A percentile compares a stretch with the other conserved stretches of the same genome.
phyloP scores from a whole-genome alignment of 140 eudicot species.

The Oenanthe javanica region DNA sequence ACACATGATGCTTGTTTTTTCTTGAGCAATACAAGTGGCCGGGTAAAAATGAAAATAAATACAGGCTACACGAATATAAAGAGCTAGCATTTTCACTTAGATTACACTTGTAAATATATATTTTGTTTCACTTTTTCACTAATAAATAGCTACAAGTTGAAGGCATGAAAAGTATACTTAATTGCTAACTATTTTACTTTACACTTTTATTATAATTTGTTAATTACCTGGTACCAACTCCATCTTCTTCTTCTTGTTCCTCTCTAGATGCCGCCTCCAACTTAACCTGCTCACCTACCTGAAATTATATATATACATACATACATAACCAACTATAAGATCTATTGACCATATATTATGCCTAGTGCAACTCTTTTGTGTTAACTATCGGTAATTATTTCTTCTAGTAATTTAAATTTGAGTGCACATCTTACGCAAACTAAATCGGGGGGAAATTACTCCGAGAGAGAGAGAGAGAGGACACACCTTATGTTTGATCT shows the following conservation, averaged over 20 bases:
- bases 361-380: background rate
- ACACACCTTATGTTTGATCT: constrained; percentile 7
- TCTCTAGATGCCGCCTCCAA: background rate
- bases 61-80: too few species aligned
- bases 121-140: constrained; percentile 6
- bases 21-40: background rate
- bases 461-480: too few species aligned
- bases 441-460: background rate
- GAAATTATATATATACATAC: background rate
- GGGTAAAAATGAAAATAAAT: background rate
- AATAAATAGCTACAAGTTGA: constrained; percentile 7
- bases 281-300: constrained; percentile 16
- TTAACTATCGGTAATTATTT: background rate
- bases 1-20: background rate
- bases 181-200: background rate
- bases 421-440: background rate
- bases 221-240: constrained; percentile 20
- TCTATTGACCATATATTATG: background rate
- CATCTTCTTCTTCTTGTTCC: background rate
- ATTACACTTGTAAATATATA: background rate
- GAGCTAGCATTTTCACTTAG: constrained; percentile 13
- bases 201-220: background rate
- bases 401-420: background rate
- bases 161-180: background rate
- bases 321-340: background rate